Conservation (phyloP, 192 early-diverging fungal species). For the Coemansia guatemalensis region DNA sequence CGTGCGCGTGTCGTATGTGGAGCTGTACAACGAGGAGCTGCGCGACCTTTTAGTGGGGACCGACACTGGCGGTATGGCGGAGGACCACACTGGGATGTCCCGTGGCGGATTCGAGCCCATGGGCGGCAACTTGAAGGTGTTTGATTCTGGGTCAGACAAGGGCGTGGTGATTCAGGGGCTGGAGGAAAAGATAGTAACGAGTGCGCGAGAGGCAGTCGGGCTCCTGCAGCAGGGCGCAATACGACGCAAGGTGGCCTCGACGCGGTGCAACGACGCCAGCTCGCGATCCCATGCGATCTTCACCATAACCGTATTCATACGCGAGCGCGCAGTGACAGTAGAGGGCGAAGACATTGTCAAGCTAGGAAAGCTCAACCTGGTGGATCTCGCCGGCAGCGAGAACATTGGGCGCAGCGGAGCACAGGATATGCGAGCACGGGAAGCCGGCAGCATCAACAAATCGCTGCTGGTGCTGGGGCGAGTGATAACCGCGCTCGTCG, state of each 20-base stretch:
- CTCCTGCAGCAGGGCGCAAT: conserved; percentile 69
- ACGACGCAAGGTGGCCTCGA: conserved; percentile 78
- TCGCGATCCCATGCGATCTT: conserved; percentile 95
- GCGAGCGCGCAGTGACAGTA: conserved; percentile 60
- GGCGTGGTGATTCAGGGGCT: conserved; percentile 79
- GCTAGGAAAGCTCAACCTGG: conserved; percentile 93
- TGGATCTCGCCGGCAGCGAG: conserved; percentile 94
- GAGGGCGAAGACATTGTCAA: conserved; percentile 89
- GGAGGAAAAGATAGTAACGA: conserved; percentile 76
- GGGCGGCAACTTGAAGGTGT: conserved; percentile 59
- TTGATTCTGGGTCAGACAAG: conserved; percentile 67
- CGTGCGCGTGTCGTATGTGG: conserved; percentile 84
- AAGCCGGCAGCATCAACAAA: conserved; percentile 91
- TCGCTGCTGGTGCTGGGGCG: conserved; percentile 67
- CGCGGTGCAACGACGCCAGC: conserved; percentile 87
- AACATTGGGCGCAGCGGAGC: conserved; percentile 91
- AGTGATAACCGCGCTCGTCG: conserved; percentile 69
- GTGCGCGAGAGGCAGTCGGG: conserved; percentile 70
- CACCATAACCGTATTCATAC: conserved; percentile 85
- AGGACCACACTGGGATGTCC: not conserved
- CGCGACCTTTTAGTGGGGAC: conserved; percentile 78
- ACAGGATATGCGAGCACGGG: conserved; percentile 74
- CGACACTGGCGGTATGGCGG: conserved; percentile 27
- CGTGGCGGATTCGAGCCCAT: conserved; percentile 2
- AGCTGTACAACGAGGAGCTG: conserved; percentile 95